These are phyloP conservation scores for Zarea fungicola DNA, from an alignment of 2,329 filamentous ascomycete species.

Conservation along the genomic window DNA sequence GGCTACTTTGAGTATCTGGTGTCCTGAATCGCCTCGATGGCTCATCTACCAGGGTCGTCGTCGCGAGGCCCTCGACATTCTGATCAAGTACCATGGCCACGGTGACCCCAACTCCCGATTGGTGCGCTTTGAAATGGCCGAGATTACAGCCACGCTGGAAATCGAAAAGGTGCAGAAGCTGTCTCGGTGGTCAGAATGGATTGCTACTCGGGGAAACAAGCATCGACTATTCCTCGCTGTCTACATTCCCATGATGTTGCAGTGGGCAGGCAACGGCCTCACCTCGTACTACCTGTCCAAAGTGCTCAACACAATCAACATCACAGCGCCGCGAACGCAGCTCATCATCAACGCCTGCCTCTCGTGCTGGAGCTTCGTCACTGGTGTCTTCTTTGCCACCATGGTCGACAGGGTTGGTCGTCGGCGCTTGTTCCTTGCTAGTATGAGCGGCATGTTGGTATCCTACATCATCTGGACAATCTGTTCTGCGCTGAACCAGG, in stretches of 20 bases:
- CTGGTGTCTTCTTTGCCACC: constrained; percentile 32
- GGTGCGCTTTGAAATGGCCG: constrained; percentile 21
- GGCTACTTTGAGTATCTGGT: constrained; percentile 1
- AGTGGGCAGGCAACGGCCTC: constrained; percentile 26
- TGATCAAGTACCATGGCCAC: constrained; percentile 36
- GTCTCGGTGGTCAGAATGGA: constrained; percentile 22
- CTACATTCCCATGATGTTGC: constrained; percentile 10
- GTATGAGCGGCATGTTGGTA: constrained; percentile 29
- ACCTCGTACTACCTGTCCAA: constrained; percentile 35
- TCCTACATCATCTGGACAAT: constrained; percentile 36
- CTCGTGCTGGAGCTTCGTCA: too few species aligned
- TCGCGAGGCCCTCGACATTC: constrained; percentile 27
- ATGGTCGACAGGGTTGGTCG: constrained; percentile 38
- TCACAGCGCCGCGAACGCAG: constrained; percentile 25
- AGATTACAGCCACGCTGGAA: constrained; percentile 22
- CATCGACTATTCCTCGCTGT: constrained; percentile 31
- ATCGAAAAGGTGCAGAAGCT: constrained; percentile 21
- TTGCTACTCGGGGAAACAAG: constrained; percentile 30
- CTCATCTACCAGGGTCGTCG: constrained; percentile 30
- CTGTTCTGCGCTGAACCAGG: constrained; percentile 30
- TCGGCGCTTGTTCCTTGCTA: constrained; percentile 34
- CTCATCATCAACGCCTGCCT: constrained; percentile 26
- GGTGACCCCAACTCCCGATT: constrained; percentile 27
- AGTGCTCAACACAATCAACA: constrained; percentile 35
- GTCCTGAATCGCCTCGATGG: constrained; percentile 15